A percentile compares a stretch with the other conserved stretches of the same genome.
Evolutionary conservation across 2,329 filamentous ascomycete species (phyloP).

Genomic region (Tolypocladium endophyticum): DNA sequence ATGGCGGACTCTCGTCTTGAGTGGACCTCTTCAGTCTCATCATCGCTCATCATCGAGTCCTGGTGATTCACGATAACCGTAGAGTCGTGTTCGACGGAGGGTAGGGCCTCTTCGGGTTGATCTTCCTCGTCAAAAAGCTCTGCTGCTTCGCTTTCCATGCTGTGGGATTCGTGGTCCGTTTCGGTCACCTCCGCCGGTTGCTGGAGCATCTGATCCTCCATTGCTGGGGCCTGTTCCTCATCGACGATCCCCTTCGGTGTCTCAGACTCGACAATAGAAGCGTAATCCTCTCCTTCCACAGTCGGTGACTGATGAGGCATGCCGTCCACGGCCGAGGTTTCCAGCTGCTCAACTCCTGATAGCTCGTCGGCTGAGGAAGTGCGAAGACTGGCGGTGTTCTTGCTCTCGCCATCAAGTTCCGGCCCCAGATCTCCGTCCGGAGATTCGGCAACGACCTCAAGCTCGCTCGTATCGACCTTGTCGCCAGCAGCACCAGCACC

Average conservation of each 20-base stretch:
- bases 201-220: background rate
- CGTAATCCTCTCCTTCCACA: background rate
- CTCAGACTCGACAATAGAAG: background rate
- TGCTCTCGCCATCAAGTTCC: background rate
- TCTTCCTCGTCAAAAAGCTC: background rate
- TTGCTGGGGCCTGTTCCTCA: background rate
- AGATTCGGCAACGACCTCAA: background rate
- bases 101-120: background rate
- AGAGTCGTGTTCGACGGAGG: background rate
- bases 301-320: background rate
- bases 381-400: background rate
- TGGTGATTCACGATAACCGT: background rate
- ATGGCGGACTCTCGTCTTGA: slow-evolving; percentile 10
- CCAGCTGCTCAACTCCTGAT: background rate
- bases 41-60: background rate
- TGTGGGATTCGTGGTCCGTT: background rate
- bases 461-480: background rate
- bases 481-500: background rate
- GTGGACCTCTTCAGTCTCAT: background rate
- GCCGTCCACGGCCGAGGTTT: background rate
- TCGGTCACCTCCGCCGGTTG: background rate
- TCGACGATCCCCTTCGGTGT: background rate
- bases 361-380: background rate
- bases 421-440: background rate
- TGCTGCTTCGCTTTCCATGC: background rate